Evolutionary conservation across 1,284 basidiomycete genomes (phyloP), one percentile per base, ranked within the genome.

Genomic region (Irpex lacteus): DNA sequence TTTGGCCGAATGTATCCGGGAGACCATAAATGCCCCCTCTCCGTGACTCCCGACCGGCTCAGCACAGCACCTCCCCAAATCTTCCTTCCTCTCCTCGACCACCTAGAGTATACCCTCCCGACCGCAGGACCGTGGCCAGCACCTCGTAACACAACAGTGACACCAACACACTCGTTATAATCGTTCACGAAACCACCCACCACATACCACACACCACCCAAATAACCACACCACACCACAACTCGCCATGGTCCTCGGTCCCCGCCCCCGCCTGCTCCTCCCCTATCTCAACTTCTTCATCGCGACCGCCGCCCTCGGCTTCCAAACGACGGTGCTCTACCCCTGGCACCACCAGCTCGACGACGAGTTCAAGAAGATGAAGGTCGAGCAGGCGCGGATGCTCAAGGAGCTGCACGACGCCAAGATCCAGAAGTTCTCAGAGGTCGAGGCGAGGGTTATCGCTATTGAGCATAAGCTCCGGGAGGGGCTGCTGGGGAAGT

Each of bases 281-380:
- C 71, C 71, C 18, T 73, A 73, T 65, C 59, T 73, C 56, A 72
- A 71, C 65, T 69, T 73, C 64, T 54, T 63, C 61, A 68, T 73
- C 58, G 70, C 71, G 40, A 65, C 66, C 56, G 60, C 68, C 21
- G 71, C 71, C 13, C 70, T 73, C 53, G 62, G 52, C 63, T 73
- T 73, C 65, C 71, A 73, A 63, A 72, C 69, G 49, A 70, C 69
- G 11, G 70, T 73, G 15, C 66, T 73, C 26, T 73, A 73, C 64
- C 71, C 71, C 9, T 72, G 70, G 70, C 71, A 73, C 59, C 63
- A 70, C 57, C 65, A 71, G 60, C 68, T 72, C 32, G 71, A 71
- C 55, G 57, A 63, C 11, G 70, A 64, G n/a, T 71, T 72, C 58
- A 67, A 69, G 52, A 65, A 54, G 47, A 60, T 72, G 26, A 71